Evolutionary conservation across 2,329 filamentous ascomycete species (phyloP).

Genomic region (Rhinocladiella mackenziei): DNA sequence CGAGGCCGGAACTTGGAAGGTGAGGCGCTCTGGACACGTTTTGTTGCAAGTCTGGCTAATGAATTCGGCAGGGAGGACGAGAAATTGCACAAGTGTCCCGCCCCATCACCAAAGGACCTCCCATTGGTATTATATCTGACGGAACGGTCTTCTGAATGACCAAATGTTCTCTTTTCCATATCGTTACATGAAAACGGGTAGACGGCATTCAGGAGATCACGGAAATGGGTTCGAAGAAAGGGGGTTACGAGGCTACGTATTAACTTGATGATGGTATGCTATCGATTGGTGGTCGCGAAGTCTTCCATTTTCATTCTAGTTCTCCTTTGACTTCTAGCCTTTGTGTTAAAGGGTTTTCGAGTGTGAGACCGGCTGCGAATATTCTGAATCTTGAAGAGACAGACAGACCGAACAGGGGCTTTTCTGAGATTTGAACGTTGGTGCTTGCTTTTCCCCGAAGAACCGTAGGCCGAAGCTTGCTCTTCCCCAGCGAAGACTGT

Average conservation of each 20-base stretch:
- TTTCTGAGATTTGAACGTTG: no score
- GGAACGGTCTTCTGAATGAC: constrained; percentile 82
- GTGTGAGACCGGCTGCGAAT: no score
- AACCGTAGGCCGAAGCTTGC: no score
- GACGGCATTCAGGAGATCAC: neutral
- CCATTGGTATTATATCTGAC: constrained; percentile 93
- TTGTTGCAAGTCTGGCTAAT: constrained; percentile 28
- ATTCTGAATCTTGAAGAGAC: no score
- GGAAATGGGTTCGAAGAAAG: constrained; percentile 5
- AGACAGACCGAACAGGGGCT: no score
- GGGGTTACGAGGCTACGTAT: constrained; percentile 14
- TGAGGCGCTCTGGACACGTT: constrained; percentile 41
- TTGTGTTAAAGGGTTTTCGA: neutral
- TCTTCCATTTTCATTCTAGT: no score
- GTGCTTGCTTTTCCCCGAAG: no score
- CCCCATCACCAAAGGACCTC: constrained; percentile 93
- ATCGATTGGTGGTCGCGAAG: neutral
- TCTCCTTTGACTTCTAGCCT: neutral
- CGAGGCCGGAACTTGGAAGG: constrained; percentile 98
- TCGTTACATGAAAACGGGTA: no score
- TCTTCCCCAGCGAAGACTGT: no score
- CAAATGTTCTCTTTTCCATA: no score
- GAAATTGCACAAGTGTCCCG: constrained; percentile 93
- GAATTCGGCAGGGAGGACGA: constrained; percentile 65
- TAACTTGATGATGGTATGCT: neutral